These are phyloP conservation scores for Hanseniaspora vineae DNA, from an alignment of 805 yeast species.

Conservation along the genomic window DNA sequence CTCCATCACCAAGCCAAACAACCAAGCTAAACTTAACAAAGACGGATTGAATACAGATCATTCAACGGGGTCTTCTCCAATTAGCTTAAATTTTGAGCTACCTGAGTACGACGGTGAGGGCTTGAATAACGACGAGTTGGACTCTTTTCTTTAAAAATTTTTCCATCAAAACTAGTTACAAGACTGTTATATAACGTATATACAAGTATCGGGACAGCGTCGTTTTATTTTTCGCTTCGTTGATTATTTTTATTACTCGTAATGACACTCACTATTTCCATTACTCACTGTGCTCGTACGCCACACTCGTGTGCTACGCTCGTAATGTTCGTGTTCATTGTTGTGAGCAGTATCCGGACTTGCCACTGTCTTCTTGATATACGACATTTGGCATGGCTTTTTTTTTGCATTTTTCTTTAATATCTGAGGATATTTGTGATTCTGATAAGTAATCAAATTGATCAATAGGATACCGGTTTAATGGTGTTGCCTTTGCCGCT, in stretches of 20 bases:
- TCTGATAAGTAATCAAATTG: slow-evolving; percentile 16
- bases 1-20: not conserved
- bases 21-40: not conserved
- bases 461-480: slow-evolving; percentile 20
- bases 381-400: not conserved
- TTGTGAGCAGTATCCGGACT: not conserved
- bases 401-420: not conserved
- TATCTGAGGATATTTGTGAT: slow-evolving; percentile 12
- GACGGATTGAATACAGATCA: not conserved
- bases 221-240: too few species aligned
- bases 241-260: too few species aligned
- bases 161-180: not conserved
- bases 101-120: slow-evolving; percentile 17
- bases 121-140: slow-evolving; percentile 14
- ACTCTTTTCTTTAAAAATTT: slow-evolving; percentile 9
- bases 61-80: not conserved
- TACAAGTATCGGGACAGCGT: too few species aligned
- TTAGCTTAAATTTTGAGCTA: slow-evolving; percentile 7
- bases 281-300: too few species aligned
- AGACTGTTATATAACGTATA: not conserved
- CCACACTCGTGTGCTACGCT: too few species aligned
- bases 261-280: too few species aligned
- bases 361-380: not conserved
- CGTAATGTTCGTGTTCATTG: too few species aligned
- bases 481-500: slow-evolving; percentile 5